These are phyloP conservation scores for Apiotrichum laibachii DNA, from an alignment of 1,284 basidiomycete genomes.

Conservation along the genomic window DNA sequence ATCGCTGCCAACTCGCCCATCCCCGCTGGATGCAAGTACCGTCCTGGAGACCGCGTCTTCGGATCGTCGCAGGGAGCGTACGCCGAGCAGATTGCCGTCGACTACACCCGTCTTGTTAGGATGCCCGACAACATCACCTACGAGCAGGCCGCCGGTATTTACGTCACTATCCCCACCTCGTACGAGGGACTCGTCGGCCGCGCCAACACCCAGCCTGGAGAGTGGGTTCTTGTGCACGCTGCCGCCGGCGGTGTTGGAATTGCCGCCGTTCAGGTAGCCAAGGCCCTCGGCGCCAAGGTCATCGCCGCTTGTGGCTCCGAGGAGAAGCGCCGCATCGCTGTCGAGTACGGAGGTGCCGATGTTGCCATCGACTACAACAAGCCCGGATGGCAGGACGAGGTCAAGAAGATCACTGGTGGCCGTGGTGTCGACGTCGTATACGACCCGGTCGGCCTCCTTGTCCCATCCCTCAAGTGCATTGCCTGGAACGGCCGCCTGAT, in stretches of 20 bases:
- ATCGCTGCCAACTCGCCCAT: constrained; percentile 73
- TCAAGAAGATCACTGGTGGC: constrained; percentile 66
- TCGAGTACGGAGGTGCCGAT: constrained; percentile 50
- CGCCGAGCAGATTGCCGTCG: constrained; percentile 66
- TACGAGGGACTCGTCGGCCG: constrained; percentile 86
- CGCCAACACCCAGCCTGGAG: constrained; percentile 71
- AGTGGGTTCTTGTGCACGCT: constrained; percentile 84
- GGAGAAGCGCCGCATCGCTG: constrained; percentile 52
- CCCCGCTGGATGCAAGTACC: constrained; percentile 74
- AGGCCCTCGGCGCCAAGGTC: constrained; percentile 56
- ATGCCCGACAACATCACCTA: constrained; percentile 65
- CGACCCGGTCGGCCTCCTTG: constrained; percentile 69
- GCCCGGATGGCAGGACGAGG: constrained; percentile 54
- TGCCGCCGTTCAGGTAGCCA: constrained; percentile 83
- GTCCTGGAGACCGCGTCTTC: constrained; percentile 84
- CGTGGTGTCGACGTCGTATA: constrained; percentile 83
- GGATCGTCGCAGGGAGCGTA: constrained; percentile 75
- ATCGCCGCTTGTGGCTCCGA: constrained; percentile 53
- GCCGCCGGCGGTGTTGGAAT: constrained; percentile 87
- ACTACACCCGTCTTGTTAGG: constrained; percentile 57
- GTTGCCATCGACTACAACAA: constrained; percentile 51
- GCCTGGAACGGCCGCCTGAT: constrained; percentile 89
- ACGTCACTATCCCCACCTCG: constrained; percentile 24
- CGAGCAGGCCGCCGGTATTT: constrained; percentile 59
- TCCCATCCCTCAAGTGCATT: constrained; percentile 70